phyloP scores from a whole-genome alignment of 768 basidiomycete genomes.

The Leccinum broughii region DNA sequence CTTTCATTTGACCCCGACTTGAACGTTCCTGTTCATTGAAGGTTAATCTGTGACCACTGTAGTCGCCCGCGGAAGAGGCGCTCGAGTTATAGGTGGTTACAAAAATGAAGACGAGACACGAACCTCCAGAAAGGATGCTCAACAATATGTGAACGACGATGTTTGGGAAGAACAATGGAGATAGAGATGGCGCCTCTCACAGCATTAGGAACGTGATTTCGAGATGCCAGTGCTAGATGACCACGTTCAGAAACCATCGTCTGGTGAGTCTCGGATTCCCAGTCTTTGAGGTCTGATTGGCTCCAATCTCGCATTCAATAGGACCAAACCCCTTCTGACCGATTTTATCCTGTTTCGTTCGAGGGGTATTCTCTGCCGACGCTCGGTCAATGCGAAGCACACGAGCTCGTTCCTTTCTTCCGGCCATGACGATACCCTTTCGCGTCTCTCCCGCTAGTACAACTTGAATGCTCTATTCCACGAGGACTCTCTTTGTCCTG shows the following conservation, averaged over 20 bases:
- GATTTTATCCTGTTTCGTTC: slow-evolving; percentile 75
- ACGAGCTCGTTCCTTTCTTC: slow-evolving; percentile 81
- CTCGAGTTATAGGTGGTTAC: slow-evolving; percentile 56
- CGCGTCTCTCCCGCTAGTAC: slow-evolving; percentile 49
- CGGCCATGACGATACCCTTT: slow-evolving; percentile 29
- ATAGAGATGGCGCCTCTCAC: slow-evolving; percentile 71
- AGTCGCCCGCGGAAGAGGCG: slow-evolving; percentile 77
- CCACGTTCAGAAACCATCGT: slow-evolving; percentile 33
- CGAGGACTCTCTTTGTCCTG: slow-evolving; percentile 60
- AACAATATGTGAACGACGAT: slow-evolving; percentile 24
- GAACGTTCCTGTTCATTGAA: slow-evolving; percentile 51
- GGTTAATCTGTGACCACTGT: slow-evolving; percentile 88
- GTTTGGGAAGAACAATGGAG: slow-evolving; percentile 68
- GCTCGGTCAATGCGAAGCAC: slow-evolving; percentile 74
- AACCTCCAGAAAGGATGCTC: slow-evolving; percentile 19
- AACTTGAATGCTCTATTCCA: slow-evolving; percentile 68
- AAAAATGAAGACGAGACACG: neutral
- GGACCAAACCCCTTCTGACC: slow-evolving; percentile 45
- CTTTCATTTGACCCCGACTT: neutral
- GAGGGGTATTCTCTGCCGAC: slow-evolving; percentile 77
- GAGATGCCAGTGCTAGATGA: slow-evolving; percentile 43
- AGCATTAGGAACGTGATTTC: slow-evolving; percentile 51
- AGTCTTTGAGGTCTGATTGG: neutral
- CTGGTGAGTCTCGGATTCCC: slow-evolving; percentile 30
- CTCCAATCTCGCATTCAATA: slow-evolving; percentile 12